A percentile compares a stretch with the other conserved stretches of the same genome.
Evolutionary conservation across 441 rosid species (phyloP).

Genomic region (Macaranga tanarius): DNA sequence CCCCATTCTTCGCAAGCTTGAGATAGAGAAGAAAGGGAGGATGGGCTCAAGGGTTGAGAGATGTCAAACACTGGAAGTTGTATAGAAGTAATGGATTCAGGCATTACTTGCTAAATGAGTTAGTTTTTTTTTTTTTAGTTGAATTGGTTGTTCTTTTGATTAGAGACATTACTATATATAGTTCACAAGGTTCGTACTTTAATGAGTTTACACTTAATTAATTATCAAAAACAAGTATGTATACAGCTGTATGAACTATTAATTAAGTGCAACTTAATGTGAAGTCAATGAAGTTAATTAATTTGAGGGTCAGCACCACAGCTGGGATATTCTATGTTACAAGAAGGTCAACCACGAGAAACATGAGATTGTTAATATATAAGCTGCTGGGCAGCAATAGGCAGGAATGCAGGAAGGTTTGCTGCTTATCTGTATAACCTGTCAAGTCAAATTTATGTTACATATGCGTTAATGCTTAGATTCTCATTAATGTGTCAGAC

Average conservation of each 20-base stretch:
- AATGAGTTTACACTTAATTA: background rate
- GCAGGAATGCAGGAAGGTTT: conserved; percentile 27
- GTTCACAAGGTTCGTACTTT: background rate
- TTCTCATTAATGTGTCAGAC: background rate
- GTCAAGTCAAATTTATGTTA: conserved; percentile 4
- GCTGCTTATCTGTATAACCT: conserved; percentile 11
- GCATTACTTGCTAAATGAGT: conserved; percentile 21
- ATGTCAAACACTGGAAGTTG: conserved; percentile 62
- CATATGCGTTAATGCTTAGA: background rate
- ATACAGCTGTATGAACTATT: background rate
- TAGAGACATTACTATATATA: background rate
- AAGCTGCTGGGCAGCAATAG: conserved; percentile 24
- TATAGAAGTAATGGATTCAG: conserved; percentile 23
- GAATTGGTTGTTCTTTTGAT: conserved; percentile 7
- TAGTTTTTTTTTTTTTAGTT: conserved; percentile 24
- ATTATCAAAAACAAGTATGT: background rate
- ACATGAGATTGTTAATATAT: conserved; percentile 6
- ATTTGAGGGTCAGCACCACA: conserved; percentile 11
- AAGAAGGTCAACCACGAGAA: conserved; percentile 13
- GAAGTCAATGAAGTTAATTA: background rate
- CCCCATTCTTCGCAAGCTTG: background rate
- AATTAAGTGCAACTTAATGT: conserved; percentile 4
- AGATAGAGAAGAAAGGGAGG: conserved; percentile 34
- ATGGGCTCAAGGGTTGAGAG: conserved; percentile 46
- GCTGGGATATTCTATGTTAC: background rate